Evolutionary conservation across 1,284 basidiomycete genomes (phyloP), one percentile per base, ranked within the genome.

Genomic region (Irpex rosettiformis): DNA sequence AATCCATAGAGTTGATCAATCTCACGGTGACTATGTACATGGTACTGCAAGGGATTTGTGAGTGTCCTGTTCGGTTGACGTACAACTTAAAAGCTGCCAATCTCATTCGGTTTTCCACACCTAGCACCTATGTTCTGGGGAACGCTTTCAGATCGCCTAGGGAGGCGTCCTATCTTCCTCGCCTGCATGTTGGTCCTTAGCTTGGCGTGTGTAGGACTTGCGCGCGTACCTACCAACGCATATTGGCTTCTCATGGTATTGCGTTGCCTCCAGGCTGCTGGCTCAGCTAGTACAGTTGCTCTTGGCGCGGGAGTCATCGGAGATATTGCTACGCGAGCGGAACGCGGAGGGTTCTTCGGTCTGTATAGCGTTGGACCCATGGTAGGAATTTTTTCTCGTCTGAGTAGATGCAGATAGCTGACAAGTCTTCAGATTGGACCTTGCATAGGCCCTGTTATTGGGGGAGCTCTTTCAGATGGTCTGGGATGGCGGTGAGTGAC

Each of bases 1-100:
- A 85, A 60, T 81, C 84, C 0, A 77, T 79, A 2, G 87, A 91
- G 63, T 72, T 85, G 18, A 89, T 91, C 48, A 91, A 93, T 65
- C 67, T 93, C 33, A 89, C 89, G 0, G 86, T 93, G 27, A 92
- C 89, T 0, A 80, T 89, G 58, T 91, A 92, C 69, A 85, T 92
- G 83, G 74, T 91, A 29, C 74, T 91, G 25, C 91, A 94, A 73
- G 90, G 86, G 21, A 70, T 89, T 47, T 80, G 88, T 88, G 63
- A 61, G 76, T 65, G 27, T n/a, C 25, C n/a, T 11, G 37, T 25
- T n/a, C 30, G 16, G 4, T 52, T 10, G 5, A 52, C 8, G 6
- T 21, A n/a, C 29, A 43, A n/a, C n/a, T n/a, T 25, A 11, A 47
- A 33, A 16, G 10, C 6, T 13, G 8, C 16, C 55, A 5, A 22